These are phyloP conservation scores for Volvariella surrecta DNA, from an alignment of 1,284 basidiomycete species.

Conservation along the genomic window DNA sequence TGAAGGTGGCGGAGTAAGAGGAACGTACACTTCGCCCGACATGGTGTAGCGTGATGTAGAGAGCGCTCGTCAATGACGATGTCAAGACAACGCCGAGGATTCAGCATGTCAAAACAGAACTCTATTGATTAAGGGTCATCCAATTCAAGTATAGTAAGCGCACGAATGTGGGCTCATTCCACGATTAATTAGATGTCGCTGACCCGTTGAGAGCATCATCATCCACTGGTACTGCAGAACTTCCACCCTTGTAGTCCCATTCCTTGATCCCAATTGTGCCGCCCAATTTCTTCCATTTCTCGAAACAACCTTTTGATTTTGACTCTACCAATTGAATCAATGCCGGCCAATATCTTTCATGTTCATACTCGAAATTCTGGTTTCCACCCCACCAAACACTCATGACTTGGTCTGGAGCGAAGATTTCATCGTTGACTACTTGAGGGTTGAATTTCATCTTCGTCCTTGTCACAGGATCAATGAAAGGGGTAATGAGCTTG, in stretches of 20 bases:
- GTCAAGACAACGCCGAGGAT: too few relatives aligned
- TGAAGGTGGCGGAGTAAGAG: constrained; percentile 23
- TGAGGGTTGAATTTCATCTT: constrained; percentile 68
- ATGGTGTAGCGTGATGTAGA: not conserved
- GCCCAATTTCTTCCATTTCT: constrained; percentile 57
- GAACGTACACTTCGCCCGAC: constrained; percentile 26
- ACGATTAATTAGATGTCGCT: too few relatives aligned
- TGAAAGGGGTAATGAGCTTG: constrained; percentile 74
- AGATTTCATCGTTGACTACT: constrained; percentile 49
- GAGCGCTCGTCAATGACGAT: too few relatives aligned
- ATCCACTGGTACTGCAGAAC: not conserved
- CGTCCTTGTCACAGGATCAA: constrained; percentile 70
- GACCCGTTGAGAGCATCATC: too few relatives aligned
- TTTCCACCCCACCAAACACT: constrained; percentile 54
- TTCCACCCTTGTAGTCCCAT: constrained; percentile 52
- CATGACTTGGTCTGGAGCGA: constrained; percentile 49
- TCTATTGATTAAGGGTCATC: too few relatives aligned
- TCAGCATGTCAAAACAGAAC: too few relatives aligned
- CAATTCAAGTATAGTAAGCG: too few relatives aligned
- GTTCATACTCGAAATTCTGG: constrained; percentile 57
- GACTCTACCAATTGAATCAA: constrained; percentile 49
- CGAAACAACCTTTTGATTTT: constrained; percentile 39
- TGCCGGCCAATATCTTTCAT: constrained; percentile 67
- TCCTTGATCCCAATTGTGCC: constrained; percentile 61
- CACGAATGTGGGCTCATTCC: too few relatives aligned